These are phyloP conservation scores for Mucor mucedo DNA, from an alignment of 371 early-diverging fungal genomes.

Conservation along the genomic window DNA sequence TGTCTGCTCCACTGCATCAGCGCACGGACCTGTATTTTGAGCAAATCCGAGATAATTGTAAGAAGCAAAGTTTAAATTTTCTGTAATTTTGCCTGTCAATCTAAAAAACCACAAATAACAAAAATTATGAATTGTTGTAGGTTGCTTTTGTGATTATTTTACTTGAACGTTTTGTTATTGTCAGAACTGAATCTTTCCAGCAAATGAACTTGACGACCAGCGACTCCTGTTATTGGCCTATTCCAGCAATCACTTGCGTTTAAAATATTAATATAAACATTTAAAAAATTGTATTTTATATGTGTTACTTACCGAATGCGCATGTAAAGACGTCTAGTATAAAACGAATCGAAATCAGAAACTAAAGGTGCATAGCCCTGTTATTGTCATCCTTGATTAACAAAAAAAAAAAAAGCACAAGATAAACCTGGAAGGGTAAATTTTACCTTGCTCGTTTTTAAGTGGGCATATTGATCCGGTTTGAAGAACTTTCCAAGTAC, in stretches of 20 bases:
- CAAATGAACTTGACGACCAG: constrained; percentile 11
- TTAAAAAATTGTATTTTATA: no score
- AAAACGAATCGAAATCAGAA: constrained; percentile 96
- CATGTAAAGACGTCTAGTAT: constrained; percentile 90
- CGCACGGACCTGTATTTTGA: constrained; percentile 87
- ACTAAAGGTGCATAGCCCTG: constrained; percentile 88
- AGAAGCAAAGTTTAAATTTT: constrained; percentile 93
- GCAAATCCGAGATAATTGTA: constrained; percentile 99
- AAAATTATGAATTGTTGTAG: no score
- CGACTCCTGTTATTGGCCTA: constrained; percentile 17
- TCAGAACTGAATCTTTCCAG: constrained; percentile 11
- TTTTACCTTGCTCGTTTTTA: constrained; percentile 68
- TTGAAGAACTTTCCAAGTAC: constrained; percentile 80
- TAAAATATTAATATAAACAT: constrained; percentile 19
- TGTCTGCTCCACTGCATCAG: constrained; percentile 85
- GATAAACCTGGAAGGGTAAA: not conserved
- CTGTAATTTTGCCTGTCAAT: constrained; percentile 65
- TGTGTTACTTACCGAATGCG: constrained; percentile 67
- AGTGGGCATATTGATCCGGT: constrained; percentile 68
- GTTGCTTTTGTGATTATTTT: not conserved
- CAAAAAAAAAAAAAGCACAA: not conserved
- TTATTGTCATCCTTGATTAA: no score
- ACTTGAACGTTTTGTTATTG: constrained; percentile 14
- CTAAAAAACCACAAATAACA: constrained; percentile 46
- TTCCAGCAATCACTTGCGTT: constrained; percentile 19